Percentiles rank a stretch among this genome's conserved stretches.
Evolutionary conservation across 2,329 filamentous ascomycete genomes (phyloP).

Genomic region (Chaetomium olivaceum): DNA sequence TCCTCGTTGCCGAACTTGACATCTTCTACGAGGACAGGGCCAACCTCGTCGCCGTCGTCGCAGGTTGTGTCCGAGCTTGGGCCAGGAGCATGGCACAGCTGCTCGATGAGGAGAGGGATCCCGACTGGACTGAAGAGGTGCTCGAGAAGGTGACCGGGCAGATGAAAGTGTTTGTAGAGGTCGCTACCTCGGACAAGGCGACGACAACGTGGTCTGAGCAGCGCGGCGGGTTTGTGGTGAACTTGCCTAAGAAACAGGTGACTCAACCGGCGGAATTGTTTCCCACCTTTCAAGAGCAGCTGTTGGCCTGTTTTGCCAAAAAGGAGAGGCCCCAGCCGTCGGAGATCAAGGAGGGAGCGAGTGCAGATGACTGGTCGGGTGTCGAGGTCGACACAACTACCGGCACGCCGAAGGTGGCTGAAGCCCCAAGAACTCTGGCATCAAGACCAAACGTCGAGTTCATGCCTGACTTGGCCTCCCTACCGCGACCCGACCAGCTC

Average conservation of each 20-base stretch:
- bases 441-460: conserved; percentile 32
- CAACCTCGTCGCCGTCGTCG: conserved; percentile 42
- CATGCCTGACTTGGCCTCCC: conserved; percentile 44
- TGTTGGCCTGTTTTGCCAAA: conserved; percentile 42
- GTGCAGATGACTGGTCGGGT: conserved; percentile 48
- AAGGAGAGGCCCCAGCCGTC: conserved; percentile 25
- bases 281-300: conserved; percentile 39
- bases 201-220: conserved; percentile 43
- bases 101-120: conserved; percentile 45
- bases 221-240: conserved; percentile 43
- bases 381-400: conserved; percentile 40
- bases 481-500: conserved; percentile 52
- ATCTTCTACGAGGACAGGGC: conserved; percentile 44
- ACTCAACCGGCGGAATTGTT: conserved; percentile 40
- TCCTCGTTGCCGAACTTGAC: conserved; percentile 43
- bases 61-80: conserved; percentile 44
- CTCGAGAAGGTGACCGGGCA: conserved; percentile 39
- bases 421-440: conserved; percentile 1
- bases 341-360: background rate
- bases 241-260: conserved; percentile 40
- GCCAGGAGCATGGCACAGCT: conserved; percentile 42
- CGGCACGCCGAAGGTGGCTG: conserved; percentile 41
- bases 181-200: conserved; percentile 36
- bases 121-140: conserved; percentile 46
- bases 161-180: conserved; percentile 43